Conservation (phyloP, 2,329 filamentous ascomycete genomes). For the Aphanoascus verrucosus region DNA sequence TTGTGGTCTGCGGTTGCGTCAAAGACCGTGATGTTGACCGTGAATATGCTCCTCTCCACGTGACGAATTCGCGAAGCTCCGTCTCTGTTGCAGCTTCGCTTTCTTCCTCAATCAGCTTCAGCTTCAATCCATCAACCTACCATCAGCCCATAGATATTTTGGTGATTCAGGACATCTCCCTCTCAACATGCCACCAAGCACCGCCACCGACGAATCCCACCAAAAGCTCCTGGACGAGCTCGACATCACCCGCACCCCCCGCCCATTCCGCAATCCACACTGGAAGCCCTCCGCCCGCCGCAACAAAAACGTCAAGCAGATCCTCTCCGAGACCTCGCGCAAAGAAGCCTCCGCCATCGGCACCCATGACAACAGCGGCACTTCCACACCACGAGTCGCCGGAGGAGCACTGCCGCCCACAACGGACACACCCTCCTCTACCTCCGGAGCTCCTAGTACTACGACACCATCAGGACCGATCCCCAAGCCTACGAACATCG, state of each 20-base stretch:
- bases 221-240: constrained; percentile 79
- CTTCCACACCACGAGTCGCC: constrained; percentile 53
- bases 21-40: too few relatives aligned
- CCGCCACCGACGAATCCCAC: constrained; percentile 70
- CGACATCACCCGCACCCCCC: constrained; percentile 76
- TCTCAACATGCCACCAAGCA: constrained; percentile 49
- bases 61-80: too few relatives aligned
- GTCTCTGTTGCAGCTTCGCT: neutral
- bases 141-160: too few relatives aligned
- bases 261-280: constrained; percentile 77
- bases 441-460: constrained; percentile 26
- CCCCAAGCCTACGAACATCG: constrained; percentile 57
- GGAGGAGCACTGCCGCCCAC: constrained; percentile 25
- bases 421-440: constrained; percentile 33
- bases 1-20: too few relatives aligned
- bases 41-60: neutral
- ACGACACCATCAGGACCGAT: constrained; percentile 41
- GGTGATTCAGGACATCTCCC: constrained; percentile 1
- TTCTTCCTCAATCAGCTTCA: too few relatives aligned
- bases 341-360: constrained; percentile 82
- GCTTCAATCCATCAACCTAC: too few relatives aligned
- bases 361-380: constrained; percentile 71
- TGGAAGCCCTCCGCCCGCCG: constrained; percentile 92
- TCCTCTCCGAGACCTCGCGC: constrained; percentile 76
- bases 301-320: constrained; percentile 98